Base-by-base conservation (phyloP, 495 filamentous ascomycete species). In the Chaetomidium leptoderma region DNA sequence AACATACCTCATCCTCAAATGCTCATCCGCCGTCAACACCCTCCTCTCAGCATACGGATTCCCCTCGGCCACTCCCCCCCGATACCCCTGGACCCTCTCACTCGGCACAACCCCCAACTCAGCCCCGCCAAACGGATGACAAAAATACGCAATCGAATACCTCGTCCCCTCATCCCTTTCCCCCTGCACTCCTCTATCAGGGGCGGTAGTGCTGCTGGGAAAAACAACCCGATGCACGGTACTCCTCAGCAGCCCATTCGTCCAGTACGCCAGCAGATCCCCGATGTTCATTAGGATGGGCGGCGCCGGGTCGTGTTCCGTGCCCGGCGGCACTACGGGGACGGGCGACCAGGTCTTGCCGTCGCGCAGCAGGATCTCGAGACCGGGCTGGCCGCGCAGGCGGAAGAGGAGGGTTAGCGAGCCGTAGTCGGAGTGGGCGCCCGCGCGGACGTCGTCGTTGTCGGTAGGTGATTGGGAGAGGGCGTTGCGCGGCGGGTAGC, bases 251-350 rank as follows among this genome's bases (percentile, higher is more conserved):
- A 96, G 64, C 3, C 91, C 91, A 50, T 86, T 84, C 2, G 93
- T 97, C 93, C 93, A 98, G 65, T 95, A 91, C 21, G 83, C 85
- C 6, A 98, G 81, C 46, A 96, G 65, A 66, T 98, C 93, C 3
- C 92, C 93, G 32, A 96, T 92, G 64, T 97, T 98, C 26, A 97
- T 84, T 14, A 97, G 76, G 39, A 97, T 91, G 0, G 93, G 90
- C 26, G 88, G 86, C 39, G 78, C 76, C 1, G 76, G 71, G 62
- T 82, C 83, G 19, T 65, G 59, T 46, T 81, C 73, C 8, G 79
- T 81, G 3, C 74, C 75, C 0, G 74, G 71, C 5, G 83, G 82
- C 11, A 71, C 69, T 1, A 88, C 84, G 6, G 86, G 84, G 0
- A 89, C 86, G 7, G 83, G 72, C 0, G 71, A 74, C 86, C 86